Evolutionary conservation across 805 yeast species (phyloP), one percentile per base, ranked within the genome.

Genomic region (Ogataea dorogensis): DNA sequence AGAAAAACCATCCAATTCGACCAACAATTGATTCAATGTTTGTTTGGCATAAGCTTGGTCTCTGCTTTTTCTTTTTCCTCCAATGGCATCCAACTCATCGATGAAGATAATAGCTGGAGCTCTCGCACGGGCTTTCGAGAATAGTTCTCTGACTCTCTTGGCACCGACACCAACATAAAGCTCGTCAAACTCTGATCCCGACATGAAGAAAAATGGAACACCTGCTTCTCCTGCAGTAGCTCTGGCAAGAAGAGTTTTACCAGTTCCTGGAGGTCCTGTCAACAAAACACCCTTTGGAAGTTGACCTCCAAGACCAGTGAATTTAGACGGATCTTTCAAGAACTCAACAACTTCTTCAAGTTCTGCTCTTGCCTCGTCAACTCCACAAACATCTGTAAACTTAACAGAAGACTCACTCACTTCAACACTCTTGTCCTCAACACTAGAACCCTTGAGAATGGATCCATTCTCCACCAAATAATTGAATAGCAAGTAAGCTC

Each of bases 141-240:
- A 93, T 47, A 93, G 73, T 55, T 94, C 98, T 51, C 99, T 81
- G 38, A 93, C 94, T 56, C 98, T 77, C 63, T 89, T 91, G 36
- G 99, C 98, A 58, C 99, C 99, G 29, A 94, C 98, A 60, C 99
- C 99, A 14, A 93, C 98, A 55, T 91, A 93, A 50, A 94, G 75
- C 65, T 93, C 98, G 60, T 94, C 99, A 58, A 93, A 93, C 61
- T 93, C 98, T 1, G 96, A 86, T 30, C 98, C 98, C 5, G 96
- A 86, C 97, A 93, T 91, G 64, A 91, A 91, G 65, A 89, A 91
- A 58, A 93, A 93, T 27, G 98, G 98, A 16, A 93, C 98, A 38
- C 96, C 98, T 5, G 98, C 98, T 64, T 91, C 98, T 46, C 98
- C 98, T 6, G 98, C 98, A 19, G 96, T 94, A 18, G 98, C 98